phyloP scores from a whole-genome alignment of 2,329 filamentous ascomycete species.

The Pyrenochaeta sp. region DNA sequence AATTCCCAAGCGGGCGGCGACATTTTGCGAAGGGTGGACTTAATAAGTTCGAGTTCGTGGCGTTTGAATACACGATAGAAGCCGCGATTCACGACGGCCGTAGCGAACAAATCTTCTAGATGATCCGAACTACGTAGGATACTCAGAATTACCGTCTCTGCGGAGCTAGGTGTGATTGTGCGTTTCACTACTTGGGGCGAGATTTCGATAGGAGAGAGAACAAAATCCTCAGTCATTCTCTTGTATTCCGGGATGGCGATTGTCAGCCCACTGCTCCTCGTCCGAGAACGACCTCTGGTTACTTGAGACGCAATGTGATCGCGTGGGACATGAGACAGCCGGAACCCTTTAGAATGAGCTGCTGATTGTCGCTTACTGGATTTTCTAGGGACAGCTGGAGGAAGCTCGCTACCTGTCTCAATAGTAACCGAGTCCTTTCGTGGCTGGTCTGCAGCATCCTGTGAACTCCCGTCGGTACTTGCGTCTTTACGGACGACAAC shows the following conservation, averaged over 20 bases:
- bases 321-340: constrained; percentile 32
- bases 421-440: constrained; percentile 21
- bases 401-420: constrained; percentile 14
- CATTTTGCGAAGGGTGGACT: constrained; percentile 59
- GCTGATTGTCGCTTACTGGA: constrained; percentile 53
- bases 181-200: constrained; percentile 28
- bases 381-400: constrained; percentile 51
- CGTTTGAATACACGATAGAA: constrained; percentile 67
- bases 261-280: constrained; percentile 29
- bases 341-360: constrained; percentile 22
- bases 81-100: constrained; percentile 62
- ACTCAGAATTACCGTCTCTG: constrained; percentile 60
- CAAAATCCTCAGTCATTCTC: constrained; percentile 30
- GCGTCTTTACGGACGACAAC: constrained; percentile 12
- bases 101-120: constrained; percentile 64
- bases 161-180: constrained; percentile 53
- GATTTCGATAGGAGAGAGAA: constrained; percentile 29
- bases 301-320: constrained; percentile 45
- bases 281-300: constrained; percentile 23
- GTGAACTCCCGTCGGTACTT: not conserved
- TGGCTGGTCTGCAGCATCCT: constrained; percentile 9
- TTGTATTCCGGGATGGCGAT: constrained; percentile 35
- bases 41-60: constrained; percentile 64
- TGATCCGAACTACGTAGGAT: constrained; percentile 60
- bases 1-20: constrained; percentile 69